Evolutionary conservation across 169 alveolate genomes (phyloP).

Genomic region (Cyclospora cayetanensis): DNA sequence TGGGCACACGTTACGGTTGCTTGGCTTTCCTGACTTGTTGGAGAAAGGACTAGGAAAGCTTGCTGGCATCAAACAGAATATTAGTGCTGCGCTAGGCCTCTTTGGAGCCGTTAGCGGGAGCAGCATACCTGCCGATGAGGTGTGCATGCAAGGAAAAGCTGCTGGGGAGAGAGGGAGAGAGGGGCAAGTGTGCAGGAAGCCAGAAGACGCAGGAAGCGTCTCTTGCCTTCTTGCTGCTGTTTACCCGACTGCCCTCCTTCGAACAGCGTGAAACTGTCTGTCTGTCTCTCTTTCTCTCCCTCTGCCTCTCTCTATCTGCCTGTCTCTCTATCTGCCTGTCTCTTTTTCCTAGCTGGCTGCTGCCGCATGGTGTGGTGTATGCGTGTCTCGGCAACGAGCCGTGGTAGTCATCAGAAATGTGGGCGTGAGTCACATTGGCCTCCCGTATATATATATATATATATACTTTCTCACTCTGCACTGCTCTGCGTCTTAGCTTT

Average conservation of each 20-base stretch:
- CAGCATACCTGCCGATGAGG: slow-evolving; percentile 72
- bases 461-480: too few species aligned
- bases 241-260: neutral
- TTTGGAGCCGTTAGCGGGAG: slow-evolving; percentile 72
- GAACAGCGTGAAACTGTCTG: neutral
- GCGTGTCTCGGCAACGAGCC: too few species aligned
- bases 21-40: slow-evolving; percentile 95
- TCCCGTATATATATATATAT: too few species aligned
- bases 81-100: slow-evolving; percentile 79
- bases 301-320: too few species aligned
- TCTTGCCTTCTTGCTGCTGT: neutral
- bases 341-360: neutral
- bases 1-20: slow-evolving; percentile 98
- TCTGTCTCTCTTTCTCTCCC: too few species aligned
- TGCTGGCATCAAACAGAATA: slow-evolving; percentile 86
- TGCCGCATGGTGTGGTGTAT: neutral
- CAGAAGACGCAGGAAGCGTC: neutral
- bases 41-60: slow-evolving; percentile 94
- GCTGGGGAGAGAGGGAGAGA: too few species aligned
- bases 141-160: too few species aligned
- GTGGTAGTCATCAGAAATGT: too few species aligned
- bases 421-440: too few species aligned
- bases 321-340: too few species aligned
- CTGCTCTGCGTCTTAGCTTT: too few species aligned
- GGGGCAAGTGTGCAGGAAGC: too few species aligned